Evolutionary conservation across 139 green algal species (phyloP), one percentile per base, ranked within the genome.

Genomic region (Auxenochlorella pyrenoidosa): DNA sequence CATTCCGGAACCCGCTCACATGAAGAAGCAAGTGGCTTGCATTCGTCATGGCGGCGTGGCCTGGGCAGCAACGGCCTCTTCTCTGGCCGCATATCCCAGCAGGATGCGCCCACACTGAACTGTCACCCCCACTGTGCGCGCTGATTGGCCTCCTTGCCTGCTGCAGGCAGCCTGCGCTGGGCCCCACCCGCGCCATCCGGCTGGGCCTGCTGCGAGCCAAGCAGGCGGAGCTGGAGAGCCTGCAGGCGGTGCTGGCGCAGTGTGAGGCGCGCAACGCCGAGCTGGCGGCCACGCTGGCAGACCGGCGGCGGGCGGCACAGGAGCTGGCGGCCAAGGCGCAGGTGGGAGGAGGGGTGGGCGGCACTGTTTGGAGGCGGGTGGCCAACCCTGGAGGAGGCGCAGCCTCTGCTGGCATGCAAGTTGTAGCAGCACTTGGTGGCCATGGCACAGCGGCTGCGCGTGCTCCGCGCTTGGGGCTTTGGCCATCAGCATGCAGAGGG

Each of bases 301-400:
- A 76, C 24, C 40, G 41, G 32, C 76, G 65, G 40, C 47, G 40
- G 24, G 58, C 59, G 65, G 85, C 63, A 44, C 43, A 71, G 77
- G 85, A 85, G 65, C 77, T 78, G 63, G 44, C 44, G 28, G 85
- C 60, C 13, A 73, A 85, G n/a, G 68, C 85, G 51, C 85, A 85
- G 80, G 80, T 85, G 77, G n/a, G 77, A 3, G 16, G 47, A 21
- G 13, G 15, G 3, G 66, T 6, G 32, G n/a, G 30, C 30, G 5
- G 26, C 36, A 26, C 47, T 58, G 47, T 12, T 58, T 58, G 12
- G 12, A 58, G 72, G 44, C 8, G 36, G n/a, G 43, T 28, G 36
- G n/a, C n/a, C n/a, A n/a, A n/a, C n/a, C n/a, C n/a, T n/a, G n/a
- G n/a, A n/a, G 2, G 54, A 28, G 36, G 4, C 3, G 6, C 36